Percentiles rank a stretch among this genome's conserved stretches.
phyloP scores from a whole-genome alignment of 768 basidiomycete genomes.

The Tubosaeta sp. region DNA sequence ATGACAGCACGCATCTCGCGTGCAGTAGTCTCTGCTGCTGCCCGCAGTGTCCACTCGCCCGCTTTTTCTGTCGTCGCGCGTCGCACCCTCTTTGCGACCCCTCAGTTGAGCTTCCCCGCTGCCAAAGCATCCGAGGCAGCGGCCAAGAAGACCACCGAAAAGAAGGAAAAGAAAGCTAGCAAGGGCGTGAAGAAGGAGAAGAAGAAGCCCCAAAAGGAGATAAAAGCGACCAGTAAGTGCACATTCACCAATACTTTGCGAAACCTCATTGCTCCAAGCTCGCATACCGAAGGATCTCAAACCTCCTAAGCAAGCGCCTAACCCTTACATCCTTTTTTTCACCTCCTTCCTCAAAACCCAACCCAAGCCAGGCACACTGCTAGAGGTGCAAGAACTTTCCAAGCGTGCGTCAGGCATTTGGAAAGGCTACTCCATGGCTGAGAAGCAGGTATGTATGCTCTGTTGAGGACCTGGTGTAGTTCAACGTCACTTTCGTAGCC shows the following conservation, averaged over 20 bases:
- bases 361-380: not conserved
- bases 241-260: not conserved
- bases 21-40: not conserved
- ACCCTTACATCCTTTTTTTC: slow-evolving; percentile 26
- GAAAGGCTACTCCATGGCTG: slow-evolving; percentile 28
- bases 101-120: slow-evolving; percentile 10
- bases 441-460: slow-evolving; percentile 33
- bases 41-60: not conserved
- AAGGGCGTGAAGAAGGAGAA: slow-evolving; percentile 6
- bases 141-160: not conserved
- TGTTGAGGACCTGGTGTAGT: not conserved
- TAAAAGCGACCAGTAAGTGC: slow-evolving; percentile 14
- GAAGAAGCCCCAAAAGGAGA: not conserved
- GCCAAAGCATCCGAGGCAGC: not conserved
- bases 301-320: slow-evolving; percentile 27
- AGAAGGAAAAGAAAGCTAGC: not conserved
- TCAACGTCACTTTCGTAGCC: slow-evolving; percentile 13
- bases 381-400: slow-evolving; percentile 1
- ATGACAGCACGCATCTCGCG: slow-evolving; percentile 7
- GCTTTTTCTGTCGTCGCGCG: slow-evolving; percentile 8
- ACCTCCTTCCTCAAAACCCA: slow-evolving; percentile 10
- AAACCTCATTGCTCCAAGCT: slow-evolving; percentile 12
- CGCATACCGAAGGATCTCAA: slow-evolving; percentile 12
- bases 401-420: slow-evolving; percentile 27
- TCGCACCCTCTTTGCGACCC: slow-evolving; percentile 26